phyloP scores from a whole-genome alignment of 2,329 filamentous ascomycete genomes.

The Fusarium papillatum region DNA sequence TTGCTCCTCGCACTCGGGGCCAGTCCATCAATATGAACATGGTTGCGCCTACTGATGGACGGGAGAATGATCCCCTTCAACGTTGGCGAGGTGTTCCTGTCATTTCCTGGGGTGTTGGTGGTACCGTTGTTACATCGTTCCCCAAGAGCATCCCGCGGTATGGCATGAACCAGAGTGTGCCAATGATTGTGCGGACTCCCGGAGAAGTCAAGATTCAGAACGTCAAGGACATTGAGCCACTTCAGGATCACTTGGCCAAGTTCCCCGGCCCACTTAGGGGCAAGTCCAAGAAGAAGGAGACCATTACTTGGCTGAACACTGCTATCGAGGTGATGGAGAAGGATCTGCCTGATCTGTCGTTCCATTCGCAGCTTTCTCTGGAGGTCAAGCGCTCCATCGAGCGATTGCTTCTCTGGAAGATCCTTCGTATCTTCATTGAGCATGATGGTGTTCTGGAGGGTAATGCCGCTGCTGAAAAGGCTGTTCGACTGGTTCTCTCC shows the following conservation, averaged over 20 bases:
- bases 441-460: slow-evolving; percentile 88
- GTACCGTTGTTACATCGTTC: slow-evolving; percentile 85
- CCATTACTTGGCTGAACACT: slow-evolving; percentile 81
- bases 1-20: slow-evolving; percentile 60
- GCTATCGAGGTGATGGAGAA: slow-evolving; percentile 83
- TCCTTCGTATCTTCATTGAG: slow-evolving; percentile 86
- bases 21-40: slow-evolving; percentile 70
- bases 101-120: slow-evolving; percentile 90
- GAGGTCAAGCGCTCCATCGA: slow-evolving; percentile 83
- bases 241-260: slow-evolving; percentile 79
- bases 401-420: slow-evolving; percentile 88
- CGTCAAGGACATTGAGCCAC: slow-evolving; percentile 79
- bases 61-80: slow-evolving; percentile 82
- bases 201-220: slow-evolving; percentile 86
- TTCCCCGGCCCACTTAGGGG: slow-evolving; percentile 92
- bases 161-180: slow-evolving; percentile 77
- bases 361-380: slow-evolving; percentile 65
- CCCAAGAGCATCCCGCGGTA: slow-evolving; percentile 92
- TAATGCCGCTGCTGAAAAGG: slow-evolving; percentile 77
- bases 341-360: slow-evolving; percentile 62
- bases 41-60: slow-evolving; percentile 74
- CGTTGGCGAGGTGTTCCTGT: slow-evolving; percentile 93
- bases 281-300: slow-evolving; percentile 97
- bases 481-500: slow-evolving; percentile 81
- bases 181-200: slow-evolving; percentile 85